Percentiles rank a stretch among this genome's conserved stretches.
These are phyloP conservation scores for Knufia fluminis DNA, from an alignment of 2,329 filamentous ascomycete genomes.

Conservation along the genomic window DNA sequence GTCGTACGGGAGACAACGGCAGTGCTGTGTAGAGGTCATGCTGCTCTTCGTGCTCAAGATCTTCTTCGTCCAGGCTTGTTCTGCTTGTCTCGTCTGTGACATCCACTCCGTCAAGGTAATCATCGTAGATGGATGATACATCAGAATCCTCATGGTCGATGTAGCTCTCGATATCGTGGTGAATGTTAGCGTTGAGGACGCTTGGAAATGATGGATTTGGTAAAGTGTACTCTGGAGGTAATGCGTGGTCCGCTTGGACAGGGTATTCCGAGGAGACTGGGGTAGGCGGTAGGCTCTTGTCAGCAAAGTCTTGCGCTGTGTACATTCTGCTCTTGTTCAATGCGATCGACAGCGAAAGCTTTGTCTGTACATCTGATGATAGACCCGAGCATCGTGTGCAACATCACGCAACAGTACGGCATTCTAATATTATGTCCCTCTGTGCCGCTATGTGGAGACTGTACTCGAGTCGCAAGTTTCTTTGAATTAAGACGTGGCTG, in stretches of 20 bases:
- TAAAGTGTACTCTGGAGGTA: not conserved
- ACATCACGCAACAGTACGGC: not conserved
- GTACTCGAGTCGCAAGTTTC: not conserved
- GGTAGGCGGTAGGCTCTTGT: not conserved
- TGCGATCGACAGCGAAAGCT: not conserved
- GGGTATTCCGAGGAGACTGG: not conserved
- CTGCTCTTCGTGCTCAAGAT: not conserved
- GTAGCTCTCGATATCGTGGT: constrained; percentile 4
- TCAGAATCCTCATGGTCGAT: constrained; percentile 3
- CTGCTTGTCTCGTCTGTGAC: not conserved
- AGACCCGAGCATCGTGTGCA: not conserved
- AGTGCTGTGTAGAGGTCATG: not conserved
- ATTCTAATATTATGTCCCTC: too few species aligned
- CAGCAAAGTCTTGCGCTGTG: not conserved
- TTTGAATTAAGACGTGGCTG: not conserved
- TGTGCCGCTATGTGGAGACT: too few species aligned
- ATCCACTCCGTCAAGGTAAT: not conserved
- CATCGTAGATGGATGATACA: not conserved
- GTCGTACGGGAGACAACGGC: not conserved
- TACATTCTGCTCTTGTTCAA: not conserved
- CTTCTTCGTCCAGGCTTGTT: not conserved
- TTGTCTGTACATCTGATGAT: not conserved
- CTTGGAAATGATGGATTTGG: not conserved
- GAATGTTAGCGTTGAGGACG: not conserved
- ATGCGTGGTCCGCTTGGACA: not conserved